A percentile compares a stretch with the other conserved stretches of the same genome.
Evolutionary conservation across 2,329 filamentous ascomycete species (phyloP).

Genomic region (Fusarium burgessii): DNA sequence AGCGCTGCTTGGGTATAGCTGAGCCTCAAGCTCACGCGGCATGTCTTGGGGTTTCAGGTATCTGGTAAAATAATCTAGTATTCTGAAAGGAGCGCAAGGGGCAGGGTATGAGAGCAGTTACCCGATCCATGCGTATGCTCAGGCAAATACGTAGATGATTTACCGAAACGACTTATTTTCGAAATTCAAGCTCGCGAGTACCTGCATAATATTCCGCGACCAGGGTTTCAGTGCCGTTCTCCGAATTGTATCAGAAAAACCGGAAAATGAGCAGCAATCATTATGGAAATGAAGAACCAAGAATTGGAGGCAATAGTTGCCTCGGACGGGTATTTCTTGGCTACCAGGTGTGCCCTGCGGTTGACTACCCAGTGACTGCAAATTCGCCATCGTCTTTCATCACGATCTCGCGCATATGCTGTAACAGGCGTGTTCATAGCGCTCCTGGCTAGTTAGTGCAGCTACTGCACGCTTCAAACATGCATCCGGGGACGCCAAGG

Average conservation of each 20-base stretch:
- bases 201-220: slow-evolving; percentile 29
- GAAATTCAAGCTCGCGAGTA: slow-evolving; percentile 15
- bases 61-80: neutral
- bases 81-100: neutral
- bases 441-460: neutral
- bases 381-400: slow-evolving; percentile 33
- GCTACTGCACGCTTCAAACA: slow-evolving; percentile 3
- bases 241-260: slow-evolving; percentile 15
- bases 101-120: neutral
- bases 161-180: neutral
- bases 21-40: slow-evolving; percentile 27
- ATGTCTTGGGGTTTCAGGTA: slow-evolving; percentile 2
- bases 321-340: slow-evolving; percentile 3
- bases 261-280: slow-evolving; percentile 8
- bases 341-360: slow-evolving; percentile 5
- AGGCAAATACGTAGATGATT: neutral
- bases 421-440: slow-evolving; percentile 19
- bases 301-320: slow-evolving; percentile 12
- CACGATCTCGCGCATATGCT: slow-evolving; percentile 25
- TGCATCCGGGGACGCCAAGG: neutral
- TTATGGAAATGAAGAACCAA: slow-evolving; percentile 1
- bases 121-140: neutral
- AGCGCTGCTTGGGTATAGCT: neutral
- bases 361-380: neutral
- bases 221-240: slow-evolving; percentile 18